phyloP scores from a whole-genome alignment of 2,329 filamentous ascomycete species.

The Bisporella sp. region DNA sequence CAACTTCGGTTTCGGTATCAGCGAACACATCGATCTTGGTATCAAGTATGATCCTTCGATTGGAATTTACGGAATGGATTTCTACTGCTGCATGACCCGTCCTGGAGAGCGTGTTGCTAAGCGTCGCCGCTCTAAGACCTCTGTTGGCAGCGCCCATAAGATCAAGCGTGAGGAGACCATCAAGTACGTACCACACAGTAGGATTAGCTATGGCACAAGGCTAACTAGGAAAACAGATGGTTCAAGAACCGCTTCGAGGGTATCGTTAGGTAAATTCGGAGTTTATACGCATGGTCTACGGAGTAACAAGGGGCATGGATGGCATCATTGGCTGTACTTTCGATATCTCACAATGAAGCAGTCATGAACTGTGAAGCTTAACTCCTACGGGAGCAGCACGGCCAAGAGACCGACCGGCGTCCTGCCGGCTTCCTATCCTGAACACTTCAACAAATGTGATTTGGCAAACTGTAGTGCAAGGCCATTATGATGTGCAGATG shows the following conservation, averaged over 20 bases:
- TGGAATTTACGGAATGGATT: constrained; percentile 99
- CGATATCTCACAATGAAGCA: constrained; percentile 33
- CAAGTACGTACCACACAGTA: constrained; percentile 41
- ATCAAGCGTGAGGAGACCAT: constrained; percentile 94
- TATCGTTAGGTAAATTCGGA: constrained; percentile 81
- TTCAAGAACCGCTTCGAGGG: constrained; percentile 64
- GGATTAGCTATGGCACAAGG: not conserved
- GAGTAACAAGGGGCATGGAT: constrained; percentile 19
- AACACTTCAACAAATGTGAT: too few relatives aligned
- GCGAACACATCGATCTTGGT: constrained; percentile 99
- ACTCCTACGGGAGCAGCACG: constrained; percentile 51
- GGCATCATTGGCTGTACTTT: constrained; percentile 23
- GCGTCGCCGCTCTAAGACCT: constrained; percentile 83
- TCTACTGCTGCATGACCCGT: constrained; percentile 99
- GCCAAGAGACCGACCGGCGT: constrained; percentile 67
- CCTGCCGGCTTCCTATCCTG: constrained; percentile 48
- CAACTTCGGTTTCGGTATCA: constrained; percentile 99
- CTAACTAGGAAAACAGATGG: constrained; percentile 45
- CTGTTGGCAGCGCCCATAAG: constrained; percentile 80
- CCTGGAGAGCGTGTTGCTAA: constrained; percentile 96
- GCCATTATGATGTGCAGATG: not conserved
- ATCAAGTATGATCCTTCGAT: constrained; percentile 99
- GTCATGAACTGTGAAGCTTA: constrained; percentile 42
- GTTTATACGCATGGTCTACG: constrained; percentile 17
- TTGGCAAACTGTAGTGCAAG: too few relatives aligned